Evolutionary conservation across 352 stramenopile species (phyloP), one percentile per base, ranked within the genome.

Genomic region (Phytophthora meadii): DNA sequence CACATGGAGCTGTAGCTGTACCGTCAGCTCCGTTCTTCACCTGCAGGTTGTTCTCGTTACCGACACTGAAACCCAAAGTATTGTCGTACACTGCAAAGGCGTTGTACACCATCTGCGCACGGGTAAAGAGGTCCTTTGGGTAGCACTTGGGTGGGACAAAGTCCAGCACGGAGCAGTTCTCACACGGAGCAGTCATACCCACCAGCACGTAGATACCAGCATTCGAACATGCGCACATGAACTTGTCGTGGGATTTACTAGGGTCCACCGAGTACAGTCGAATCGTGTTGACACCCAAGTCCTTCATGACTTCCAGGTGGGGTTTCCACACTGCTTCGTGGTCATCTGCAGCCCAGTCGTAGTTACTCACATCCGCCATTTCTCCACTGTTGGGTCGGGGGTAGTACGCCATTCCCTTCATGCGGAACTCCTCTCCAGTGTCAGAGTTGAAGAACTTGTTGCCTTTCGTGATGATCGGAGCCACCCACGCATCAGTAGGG

Each of bases 361-460:
- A 70, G 37, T 70, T 86, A 39, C 69, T 70, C 37, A 88, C 82
- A n/a, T 73, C 59, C 0, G 70, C 69, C 58, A 93, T 71, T 57
- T 89, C 72, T 15, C 84, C 84, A 15, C 47, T 70, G 70, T 93
- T 93, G 22, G 84, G 81, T 1, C 82, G 76, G 1, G 84, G 84
- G 64, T 85, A 89, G 62, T 92, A 92, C 8, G 77, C 81, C 75
- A 92, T 85, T n/a, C 83, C 83, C 40, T 90, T 89, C 37, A 92
- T 70, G 11, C 79, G 75, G 61, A 93, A 90, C 56, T 97, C 84
- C 8, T 69, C 25, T 25, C 81, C 79, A 0, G 81, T 88, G 3
- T 79, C 51, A 3, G 77, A 86, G 63, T 94, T 61, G 68, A 95
- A 97, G 52, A 96, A 90, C 69, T 95, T 95, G 79, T 94, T 94